A percentile compares a stretch with the other conserved stretches of the same genome.
These are phyloP conservation scores for Puccinellia tenuiflora DNA, from an alignment of 176 grass and related monocot genomes.

Conservation along the genomic window DNA sequence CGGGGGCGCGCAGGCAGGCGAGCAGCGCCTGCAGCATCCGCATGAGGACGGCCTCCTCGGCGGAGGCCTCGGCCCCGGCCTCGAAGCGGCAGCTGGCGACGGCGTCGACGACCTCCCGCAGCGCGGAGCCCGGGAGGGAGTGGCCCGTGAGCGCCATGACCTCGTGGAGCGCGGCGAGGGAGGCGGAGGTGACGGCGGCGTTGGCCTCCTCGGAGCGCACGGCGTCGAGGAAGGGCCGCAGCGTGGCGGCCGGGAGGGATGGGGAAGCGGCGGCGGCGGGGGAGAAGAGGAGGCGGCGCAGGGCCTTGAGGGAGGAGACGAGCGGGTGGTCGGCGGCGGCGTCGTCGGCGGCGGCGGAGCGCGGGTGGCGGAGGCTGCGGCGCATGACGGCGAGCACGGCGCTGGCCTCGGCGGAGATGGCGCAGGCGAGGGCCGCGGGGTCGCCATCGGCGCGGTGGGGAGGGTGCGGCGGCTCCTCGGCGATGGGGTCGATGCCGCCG, in stretches of 20 bases:
- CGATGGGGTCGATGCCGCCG: conserved; percentile 56
- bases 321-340: conserved; percentile 58
- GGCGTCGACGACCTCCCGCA: conserved; percentile 76
- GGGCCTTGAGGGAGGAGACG: conserved; percentile 64
- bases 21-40: conserved; percentile 75
- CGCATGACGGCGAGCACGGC: conserved; percentile 88
- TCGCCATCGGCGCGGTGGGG: background rate
- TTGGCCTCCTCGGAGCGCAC: conserved; percentile 71
- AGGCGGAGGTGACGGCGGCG: conserved; percentile 69
- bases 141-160: conserved; percentile 52
- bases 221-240: conserved; percentile 78
- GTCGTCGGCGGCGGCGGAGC: conserved; percentile 43
- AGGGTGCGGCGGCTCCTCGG: conserved; percentile 34
- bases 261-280: background rate
- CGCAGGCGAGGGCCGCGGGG: conserved; percentile 60
- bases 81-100: conserved; percentile 79
- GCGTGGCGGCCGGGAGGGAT: conserved; percentile 29
- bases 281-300: conserved; percentile 70
- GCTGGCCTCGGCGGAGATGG: conserved; percentile 69
- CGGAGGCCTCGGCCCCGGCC: conserved; percentile 46
- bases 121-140: conserved; percentile 39
- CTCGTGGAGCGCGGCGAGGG: conserved; percentile 62
- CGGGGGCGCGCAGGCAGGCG: conserved; percentile 61
- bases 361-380: conserved; percentile 52
- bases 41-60: conserved; percentile 87